Percentiles rank a stretch among this genome's conserved stretches.
phyloP scores from a whole-genome alignment of 257 asterid genomes.

The Salvia rosmarinus region DNA sequence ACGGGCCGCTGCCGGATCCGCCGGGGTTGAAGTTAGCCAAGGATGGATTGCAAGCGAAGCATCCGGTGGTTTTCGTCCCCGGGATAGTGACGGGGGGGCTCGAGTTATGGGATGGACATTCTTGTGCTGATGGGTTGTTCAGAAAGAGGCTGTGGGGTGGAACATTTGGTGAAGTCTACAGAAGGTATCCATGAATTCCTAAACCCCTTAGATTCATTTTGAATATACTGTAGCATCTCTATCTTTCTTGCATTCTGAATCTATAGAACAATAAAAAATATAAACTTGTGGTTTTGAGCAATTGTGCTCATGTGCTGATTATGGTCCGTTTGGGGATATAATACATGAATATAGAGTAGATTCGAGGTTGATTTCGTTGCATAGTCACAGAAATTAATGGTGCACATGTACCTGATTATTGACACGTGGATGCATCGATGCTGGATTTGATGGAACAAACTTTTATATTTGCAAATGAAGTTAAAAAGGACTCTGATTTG shows the following conservation, averaged over 20 bases:
- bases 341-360: too few relatives aligned
- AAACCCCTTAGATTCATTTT: too few relatives aligned
- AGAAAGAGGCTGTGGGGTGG: conserved; percentile 96
- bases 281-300: neutral
- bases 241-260: neutral
- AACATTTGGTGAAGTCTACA: conserved; percentile 82
- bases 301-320: neutral
- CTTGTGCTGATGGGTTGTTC: conserved; percentile 90
- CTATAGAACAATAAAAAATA: neutral
- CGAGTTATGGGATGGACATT: conserved; percentile 90
- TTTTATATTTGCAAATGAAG: too few relatives aligned
- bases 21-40: conserved; percentile 81
- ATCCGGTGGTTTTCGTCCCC: conserved; percentile 89
- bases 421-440: too few relatives aligned
- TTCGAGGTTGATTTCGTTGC: too few relatives aligned
- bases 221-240: neutral
- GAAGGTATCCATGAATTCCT: conserved; percentile 46
- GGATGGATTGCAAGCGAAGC: conserved; percentile 75
- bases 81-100: conserved; percentile 95
- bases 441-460: too few relatives aligned
- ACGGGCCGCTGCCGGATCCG: conserved; percentile 78
- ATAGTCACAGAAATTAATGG: too few relatives aligned
- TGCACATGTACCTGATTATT: too few relatives aligned
- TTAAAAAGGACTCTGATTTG: too few relatives aligned
- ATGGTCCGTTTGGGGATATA: neutral